Percentiles rank a stretch among this genome's conserved stretches.
These are phyloP conservation scores for Ceratocystiopsis sp. DNA, from an alignment of 2,329 filamentous ascomycete genomes.

Conservation along the genomic window DNA sequence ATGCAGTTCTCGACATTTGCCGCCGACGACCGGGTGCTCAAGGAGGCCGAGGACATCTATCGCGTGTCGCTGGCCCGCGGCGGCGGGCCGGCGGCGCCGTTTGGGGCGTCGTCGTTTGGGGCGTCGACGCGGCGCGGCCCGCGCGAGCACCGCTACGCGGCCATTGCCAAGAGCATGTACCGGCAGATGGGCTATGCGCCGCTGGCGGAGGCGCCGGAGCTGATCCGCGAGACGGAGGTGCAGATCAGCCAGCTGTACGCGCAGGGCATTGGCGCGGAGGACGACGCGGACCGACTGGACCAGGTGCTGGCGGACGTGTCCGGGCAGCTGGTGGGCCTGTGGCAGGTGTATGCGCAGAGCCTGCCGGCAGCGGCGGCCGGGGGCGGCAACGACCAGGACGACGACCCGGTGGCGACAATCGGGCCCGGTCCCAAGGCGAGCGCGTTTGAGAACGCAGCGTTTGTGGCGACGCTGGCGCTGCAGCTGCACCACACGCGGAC, in stretches of 20 bases:
- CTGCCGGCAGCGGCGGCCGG: slow-evolving; percentile 17
- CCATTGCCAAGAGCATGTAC: slow-evolving; percentile 57
- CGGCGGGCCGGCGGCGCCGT: slow-evolving; percentile 8
- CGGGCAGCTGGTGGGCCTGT: slow-evolving; percentile 33
- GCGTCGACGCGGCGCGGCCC: slow-evolving; percentile 11
- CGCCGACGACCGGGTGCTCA: slow-evolving; percentile 29
- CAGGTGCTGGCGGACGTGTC: slow-evolving; percentile 37
- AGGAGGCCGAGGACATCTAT: slow-evolving; percentile 38
- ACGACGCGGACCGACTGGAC: slow-evolving; percentile 39
- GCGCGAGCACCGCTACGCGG: slow-evolving; percentile 46
- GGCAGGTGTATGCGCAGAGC: slow-evolving; percentile 35
- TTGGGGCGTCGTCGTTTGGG: background rate
- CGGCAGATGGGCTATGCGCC: slow-evolving; percentile 36
- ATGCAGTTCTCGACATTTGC: slow-evolving; percentile 35
- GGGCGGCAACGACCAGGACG: slow-evolving; percentile 12
- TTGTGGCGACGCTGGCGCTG: slow-evolving; percentile 60
- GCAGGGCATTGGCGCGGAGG: slow-evolving; percentile 37
- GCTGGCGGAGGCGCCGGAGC: slow-evolving; percentile 50
- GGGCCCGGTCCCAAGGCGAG: slow-evolving; percentile 46
- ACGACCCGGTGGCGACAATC: slow-evolving; percentile 40
- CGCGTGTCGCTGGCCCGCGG: slow-evolving; percentile 33
- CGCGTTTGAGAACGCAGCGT: slow-evolving; percentile 59
- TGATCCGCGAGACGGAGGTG: slow-evolving; percentile 62
- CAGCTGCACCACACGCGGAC: slow-evolving; percentile 55
- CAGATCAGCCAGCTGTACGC: slow-evolving; percentile 49